These are phyloP conservation scores for Pyrus pyrifolia DNA, from an alignment of 306 rosid species.

Conservation along the genomic window DNA sequence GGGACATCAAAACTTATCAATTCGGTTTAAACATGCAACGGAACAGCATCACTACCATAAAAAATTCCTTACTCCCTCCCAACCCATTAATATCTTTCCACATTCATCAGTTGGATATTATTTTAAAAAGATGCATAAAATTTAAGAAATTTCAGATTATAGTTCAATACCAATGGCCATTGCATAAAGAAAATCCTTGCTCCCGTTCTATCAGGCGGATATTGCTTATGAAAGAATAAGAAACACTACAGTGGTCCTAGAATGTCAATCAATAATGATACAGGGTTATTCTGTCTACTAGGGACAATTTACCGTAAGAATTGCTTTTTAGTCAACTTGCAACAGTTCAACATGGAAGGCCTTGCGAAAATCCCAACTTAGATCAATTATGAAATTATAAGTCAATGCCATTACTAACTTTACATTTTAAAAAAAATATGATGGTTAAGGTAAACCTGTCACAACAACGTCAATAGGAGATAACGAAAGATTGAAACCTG, in stretches of 20 bases:
- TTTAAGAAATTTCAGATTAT: neutral
- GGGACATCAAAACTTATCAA: neutral
- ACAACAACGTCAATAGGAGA: constrained; percentile 11
- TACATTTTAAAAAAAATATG: neutral
- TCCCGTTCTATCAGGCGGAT: neutral
- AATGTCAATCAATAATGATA: neutral
- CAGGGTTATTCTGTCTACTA: neutral
- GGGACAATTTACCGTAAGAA: neutral
- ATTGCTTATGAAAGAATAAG: neutral
- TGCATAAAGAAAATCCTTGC: neutral
- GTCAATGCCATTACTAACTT: neutral
- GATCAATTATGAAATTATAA: neutral
- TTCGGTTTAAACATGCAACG: neutral
- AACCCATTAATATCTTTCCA: neutral
- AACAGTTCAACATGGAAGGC: neutral
- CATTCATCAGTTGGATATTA: neutral
- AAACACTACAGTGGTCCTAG: neutral
- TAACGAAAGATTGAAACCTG: constrained; percentile 48
- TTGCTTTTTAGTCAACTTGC: neutral
- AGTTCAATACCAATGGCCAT: neutral
- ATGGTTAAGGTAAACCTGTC: neutral
- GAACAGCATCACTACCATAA: neutral
- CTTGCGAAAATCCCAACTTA: neutral
- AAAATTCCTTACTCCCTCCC: neutral
- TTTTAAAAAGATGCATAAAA: neutral